phyloP scores from a whole-genome alignment of 208 protist genomes.

The Leishmania lainsoni region DNA sequence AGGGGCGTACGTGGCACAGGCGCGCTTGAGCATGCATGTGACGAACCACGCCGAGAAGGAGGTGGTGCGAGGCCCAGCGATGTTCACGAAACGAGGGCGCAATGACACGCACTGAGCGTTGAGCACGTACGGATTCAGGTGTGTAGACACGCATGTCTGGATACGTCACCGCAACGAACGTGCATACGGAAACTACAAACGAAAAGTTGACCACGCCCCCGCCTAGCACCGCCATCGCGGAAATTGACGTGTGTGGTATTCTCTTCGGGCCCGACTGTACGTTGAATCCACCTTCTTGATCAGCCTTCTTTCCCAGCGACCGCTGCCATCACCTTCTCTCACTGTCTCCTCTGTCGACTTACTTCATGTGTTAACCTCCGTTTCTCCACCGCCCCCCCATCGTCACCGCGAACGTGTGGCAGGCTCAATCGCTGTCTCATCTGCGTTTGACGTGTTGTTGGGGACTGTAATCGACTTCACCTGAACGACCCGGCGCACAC shows the following conservation, averaged over 20 bases:
- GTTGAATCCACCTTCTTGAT: not conserved
- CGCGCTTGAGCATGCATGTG: not conserved
- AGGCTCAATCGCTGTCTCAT: not conserved
- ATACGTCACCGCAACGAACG: not conserved
- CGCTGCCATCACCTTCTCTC: not conserved
- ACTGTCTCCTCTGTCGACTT: not conserved
- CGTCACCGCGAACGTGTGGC: not conserved
- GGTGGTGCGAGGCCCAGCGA: not conserved
- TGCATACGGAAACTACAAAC: not conserved
- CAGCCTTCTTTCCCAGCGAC: not conserved
- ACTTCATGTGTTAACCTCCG: not conserved
- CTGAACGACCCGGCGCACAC: not conserved
- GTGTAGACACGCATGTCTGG: not conserved
- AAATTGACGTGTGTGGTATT: not conserved
- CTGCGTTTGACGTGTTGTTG: not conserved
- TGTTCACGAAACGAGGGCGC: too few species aligned
- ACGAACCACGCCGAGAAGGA: not conserved
- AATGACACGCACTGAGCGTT: not conserved
- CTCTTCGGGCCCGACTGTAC: not conserved
- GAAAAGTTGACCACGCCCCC: not conserved
- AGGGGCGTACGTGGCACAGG: not conserved
- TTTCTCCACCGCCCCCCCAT: not conserved
- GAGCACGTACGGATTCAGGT: not conserved
- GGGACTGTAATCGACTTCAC: not conserved
- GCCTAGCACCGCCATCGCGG: not conserved